phyloP scores from a whole-genome alignment of 495 filamentous ascomycete genomes.

The Neurospora sp. region DNA sequence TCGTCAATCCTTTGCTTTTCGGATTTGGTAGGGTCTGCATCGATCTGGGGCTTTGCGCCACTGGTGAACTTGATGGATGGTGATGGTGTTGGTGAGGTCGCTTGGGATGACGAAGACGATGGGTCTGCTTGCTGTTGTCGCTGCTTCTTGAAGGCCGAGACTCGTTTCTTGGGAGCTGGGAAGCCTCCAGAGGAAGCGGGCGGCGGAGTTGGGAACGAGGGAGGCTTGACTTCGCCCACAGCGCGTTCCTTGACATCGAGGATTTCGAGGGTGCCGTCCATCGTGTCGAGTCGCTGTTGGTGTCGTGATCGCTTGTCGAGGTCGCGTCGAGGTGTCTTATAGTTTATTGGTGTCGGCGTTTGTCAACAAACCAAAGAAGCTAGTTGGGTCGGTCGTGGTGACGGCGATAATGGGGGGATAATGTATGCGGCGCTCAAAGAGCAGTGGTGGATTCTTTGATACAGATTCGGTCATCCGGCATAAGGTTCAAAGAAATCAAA shows the following conservation, averaged over 20 bases:
- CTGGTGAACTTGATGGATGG: not conserved
- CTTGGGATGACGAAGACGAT: not conserved
- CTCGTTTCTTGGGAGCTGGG: slow-evolving; percentile 72
- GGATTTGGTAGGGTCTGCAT: slow-evolving; percentile 23
- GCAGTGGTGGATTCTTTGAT: not conserved
- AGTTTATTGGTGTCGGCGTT: not conserved
- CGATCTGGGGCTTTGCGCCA: not conserved
- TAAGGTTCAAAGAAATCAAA: not conserved
- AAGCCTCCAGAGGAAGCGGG: slow-evolving; percentile 61
- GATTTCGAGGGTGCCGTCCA: slow-evolving; percentile 44
- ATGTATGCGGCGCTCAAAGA: not conserved
- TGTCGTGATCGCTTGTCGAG: not conserved
- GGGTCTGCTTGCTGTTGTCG: slow-evolving; percentile 22
- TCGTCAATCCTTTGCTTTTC: slow-evolving; percentile 64
- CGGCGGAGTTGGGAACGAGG: slow-evolving; percentile 50
- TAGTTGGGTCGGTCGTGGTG: not conserved
- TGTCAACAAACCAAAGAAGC: not conserved
- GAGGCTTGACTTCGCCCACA: slow-evolving; percentile 42
- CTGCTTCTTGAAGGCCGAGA: slow-evolving; percentile 70
- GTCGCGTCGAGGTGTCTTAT: not conserved
- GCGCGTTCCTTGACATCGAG: slow-evolving; percentile 72
- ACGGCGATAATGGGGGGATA: not conserved
- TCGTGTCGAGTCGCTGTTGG: slow-evolving; percentile 8
- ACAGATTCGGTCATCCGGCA: not conserved
- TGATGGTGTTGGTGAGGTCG: not conserved